phyloP scores from a whole-genome alignment of 1,284 basidiomycete genomes.

The Trametes polyzona region DNA sequence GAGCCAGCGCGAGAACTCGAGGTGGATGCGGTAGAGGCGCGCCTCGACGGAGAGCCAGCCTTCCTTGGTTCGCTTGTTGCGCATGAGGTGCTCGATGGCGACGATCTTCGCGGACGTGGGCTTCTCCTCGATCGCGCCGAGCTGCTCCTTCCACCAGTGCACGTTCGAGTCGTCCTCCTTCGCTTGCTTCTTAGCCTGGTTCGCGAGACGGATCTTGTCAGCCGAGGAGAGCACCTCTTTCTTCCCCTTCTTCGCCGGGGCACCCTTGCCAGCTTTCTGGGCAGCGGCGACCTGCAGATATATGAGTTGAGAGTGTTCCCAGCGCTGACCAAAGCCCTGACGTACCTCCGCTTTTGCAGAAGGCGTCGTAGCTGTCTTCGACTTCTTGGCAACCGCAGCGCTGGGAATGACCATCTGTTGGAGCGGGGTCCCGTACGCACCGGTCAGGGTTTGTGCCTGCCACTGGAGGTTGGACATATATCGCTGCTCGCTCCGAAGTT shows the following conservation, averaged over 20 bases:
- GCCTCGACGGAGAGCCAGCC: conserved; percentile 54
- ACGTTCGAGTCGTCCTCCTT: conserved; percentile 43
- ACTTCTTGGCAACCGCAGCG: conserved; percentile 27
- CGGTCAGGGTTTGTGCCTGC: conserved; percentile 65
- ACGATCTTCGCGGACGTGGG: conserved; percentile 35
- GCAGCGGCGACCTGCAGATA: conserved; percentile 3
- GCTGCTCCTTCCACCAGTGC: conserved; percentile 54
- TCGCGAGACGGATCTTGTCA: conserved; percentile 50
- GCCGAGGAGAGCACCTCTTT: conserved; percentile 36
- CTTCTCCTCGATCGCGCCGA: conserved; percentile 40
- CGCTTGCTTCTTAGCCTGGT: conserved; percentile 47
- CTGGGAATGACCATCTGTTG: conserved; percentile 56
- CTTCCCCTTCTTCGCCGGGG: conserved; percentile 33
- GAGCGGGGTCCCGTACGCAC: conserved; percentile 57
- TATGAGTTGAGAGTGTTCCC: not conserved
- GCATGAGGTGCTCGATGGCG: conserved; percentile 42
- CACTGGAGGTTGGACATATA: conserved; percentile 59
- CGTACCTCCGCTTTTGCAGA: conserved; percentile 4
- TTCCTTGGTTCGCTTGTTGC: conserved; percentile 47
- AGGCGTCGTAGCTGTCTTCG: not conserved
- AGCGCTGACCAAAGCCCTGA: not conserved
- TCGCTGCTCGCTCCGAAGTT: conserved; percentile 51
- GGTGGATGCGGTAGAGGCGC: conserved; percentile 54
- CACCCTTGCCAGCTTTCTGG: conserved; percentile 22
- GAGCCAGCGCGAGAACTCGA: conserved; percentile 57